A percentile compares a stretch with the other conserved stretches of the same genome.
phyloP scores from a whole-genome alignment of 805 yeast species.

The Schwanniomyces vanrijiae region DNA sequence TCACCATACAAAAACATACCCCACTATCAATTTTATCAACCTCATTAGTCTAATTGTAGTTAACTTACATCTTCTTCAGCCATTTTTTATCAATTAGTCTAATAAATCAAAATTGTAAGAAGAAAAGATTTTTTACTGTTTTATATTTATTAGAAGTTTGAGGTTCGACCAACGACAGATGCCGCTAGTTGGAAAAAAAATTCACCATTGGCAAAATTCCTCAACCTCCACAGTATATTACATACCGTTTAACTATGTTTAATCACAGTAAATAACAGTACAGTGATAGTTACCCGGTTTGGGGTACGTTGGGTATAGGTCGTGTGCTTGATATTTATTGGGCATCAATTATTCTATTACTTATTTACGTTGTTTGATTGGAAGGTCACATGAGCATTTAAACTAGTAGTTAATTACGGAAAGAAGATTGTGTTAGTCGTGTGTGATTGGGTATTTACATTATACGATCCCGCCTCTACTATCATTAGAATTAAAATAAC shows the following conservation, averaged over 20 bases:
- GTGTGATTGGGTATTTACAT: neutral
- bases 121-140: neutral
- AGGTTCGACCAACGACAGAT: slow-evolving; percentile 1
- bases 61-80: slow-evolving; percentile 14
- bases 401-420: neutral
- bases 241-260: slow-evolving; percentile 1
- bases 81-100: slow-evolving; percentile 5
- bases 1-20: too few species aligned
- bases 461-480: neutral
- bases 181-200: neutral
- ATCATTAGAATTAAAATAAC: too few species aligned
- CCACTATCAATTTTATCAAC: neutral
- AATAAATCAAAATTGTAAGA: neutral
- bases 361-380: neutral
- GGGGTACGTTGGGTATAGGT: neutral
- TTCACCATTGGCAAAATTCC: neutral
- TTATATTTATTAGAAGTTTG: slow-evolving; percentile 1
- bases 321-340: neutral
- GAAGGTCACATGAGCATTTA: slow-evolving; percentile 2
- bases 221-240: slow-evolving; percentile 1
- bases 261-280: slow-evolving; percentile 6
- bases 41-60: neutral
- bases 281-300: slow-evolving; percentile 11
- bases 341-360: neutral
- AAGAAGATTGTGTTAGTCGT: neutral